Base-by-base conservation (phyloP, 1,139 yeast species). In the Pichia sp. region DNA sequence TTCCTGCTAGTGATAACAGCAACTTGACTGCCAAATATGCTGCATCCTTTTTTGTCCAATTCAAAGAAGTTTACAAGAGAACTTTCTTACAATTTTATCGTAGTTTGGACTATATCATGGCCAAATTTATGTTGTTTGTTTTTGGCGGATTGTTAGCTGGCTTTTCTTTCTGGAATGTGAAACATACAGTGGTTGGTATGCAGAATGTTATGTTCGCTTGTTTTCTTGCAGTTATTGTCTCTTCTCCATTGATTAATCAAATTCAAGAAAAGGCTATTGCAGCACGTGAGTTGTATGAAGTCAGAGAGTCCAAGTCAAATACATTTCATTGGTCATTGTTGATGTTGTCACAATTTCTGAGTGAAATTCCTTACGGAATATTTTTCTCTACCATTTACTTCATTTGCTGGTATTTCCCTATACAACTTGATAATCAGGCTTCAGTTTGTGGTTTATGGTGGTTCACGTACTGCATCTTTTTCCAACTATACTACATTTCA, bases 271-370 rank as follows among this genome's bases (percentile, higher is more conserved):
- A 74, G 62, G 83, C 83, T 10, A 72, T 79, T 52, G 70, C 69
- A 16, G 71, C 80, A 8, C 69, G 55, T 62, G 83, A 79, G 52
- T 65, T 80, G 42, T 82, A 66, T 60, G 86, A 82, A 65, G 81
- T 78, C 10, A 74, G 87, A 63, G 87, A 83, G 62, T 76, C 80
- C 42, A 76, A 78, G 54, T 80, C 86, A 6, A 81, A 80, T 60
- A 82, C 84, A 54, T 83, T 78, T 68, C 84, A 80, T 59, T 83
- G 86, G 85, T 71, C 82, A 13, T 66, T 78, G n/a, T 66, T 83
- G 61, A 67, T 82, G 30, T 47, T 80, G 9, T 67, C 81, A 2
- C 85, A 82, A 61, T 70, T 71, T 52, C 49, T 80, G 41, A 71
- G 70, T 54, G 87, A 82, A 62, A 55, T 79, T 28, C 86, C 87